Evolutionary conservation across 768 basidiomycete genomes (phyloP), one percentile per base, ranked within the genome.

Genomic region (Melanogaster broomeanus): DNA sequence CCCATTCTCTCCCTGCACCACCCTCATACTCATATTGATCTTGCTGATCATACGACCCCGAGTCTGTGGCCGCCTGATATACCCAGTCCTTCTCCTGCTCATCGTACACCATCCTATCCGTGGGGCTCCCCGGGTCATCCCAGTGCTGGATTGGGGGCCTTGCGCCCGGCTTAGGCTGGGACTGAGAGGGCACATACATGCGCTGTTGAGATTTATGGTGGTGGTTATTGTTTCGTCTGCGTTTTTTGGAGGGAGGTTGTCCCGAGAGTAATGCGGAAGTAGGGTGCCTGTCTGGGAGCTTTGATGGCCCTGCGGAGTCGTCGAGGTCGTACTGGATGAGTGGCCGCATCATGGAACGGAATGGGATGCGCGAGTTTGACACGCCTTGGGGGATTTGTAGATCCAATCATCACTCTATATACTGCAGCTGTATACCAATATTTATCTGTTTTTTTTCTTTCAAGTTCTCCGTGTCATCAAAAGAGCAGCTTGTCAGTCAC

Each of bases 201-300:
- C 12, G 31, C 31, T 19, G 35, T 16, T 34, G 33, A 21, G 45
- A 5, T 13, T 30, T 45, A 9, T 41, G 53, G 22, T 46, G 11
- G 33, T 45, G 65, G 38, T 65, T 59, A 46, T 64, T 51, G 18
- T 61, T 49, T 51, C 61, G 58, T 61, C 73, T 70, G 46, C 81
- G 79, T 65, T 81, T 87, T 72, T 86, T 88, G 13, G 72, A 49
- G 12, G 77, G 78, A 7, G 77, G 74, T 22, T 38, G 53, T 0
- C 47, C 28, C 34, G 47, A 18, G 2, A 34, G 19, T 19, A 37
- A 13, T n/a, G 2, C 3, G 9, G 39, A 13, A 7, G 33, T 27
- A 15, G 48, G n/a, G 16, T 47, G 43, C 25, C 3, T 19, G 4
- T 16, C 1, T 10, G 48, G 27, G 19, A 55, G 44, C 43, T 49